These are phyloP conservation scores for Cryptosporidium baileyi DNA, from an alignment of 169 alveolate genomes.

Conservation along the genomic window DNA sequence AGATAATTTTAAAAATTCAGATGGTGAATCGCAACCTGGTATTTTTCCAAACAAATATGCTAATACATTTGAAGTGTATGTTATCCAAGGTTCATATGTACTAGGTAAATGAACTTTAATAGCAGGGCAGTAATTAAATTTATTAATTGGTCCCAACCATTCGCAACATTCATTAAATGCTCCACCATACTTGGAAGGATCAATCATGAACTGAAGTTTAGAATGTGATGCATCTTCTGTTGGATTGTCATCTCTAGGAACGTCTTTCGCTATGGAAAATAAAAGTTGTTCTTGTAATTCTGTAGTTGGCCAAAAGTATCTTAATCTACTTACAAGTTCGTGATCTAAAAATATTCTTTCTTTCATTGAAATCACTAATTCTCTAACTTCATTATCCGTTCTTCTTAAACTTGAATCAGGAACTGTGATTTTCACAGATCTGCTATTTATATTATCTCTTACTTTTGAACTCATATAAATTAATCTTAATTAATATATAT, in stretches of 20 bases:
- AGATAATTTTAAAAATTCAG: constrained; percentile 22
- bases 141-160: constrained; percentile 65
- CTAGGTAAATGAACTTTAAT: constrained; percentile 44
- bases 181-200: constrained; percentile 65
- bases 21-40: constrained; percentile 39
- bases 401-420: constrained; percentile 61
- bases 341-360: constrained; percentile 61
- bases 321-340: constrained; percentile 46
- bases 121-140: constrained; percentile 61
- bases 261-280: constrained; percentile 45
- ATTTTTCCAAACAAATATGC: constrained; percentile 60
- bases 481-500: neutral
- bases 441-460: constrained; percentile 27
- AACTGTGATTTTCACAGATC: constrained; percentile 63
- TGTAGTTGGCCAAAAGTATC: constrained; percentile 62
- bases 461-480: neutral
- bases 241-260: constrained; percentile 65
- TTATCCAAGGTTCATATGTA: constrained; percentile 70
- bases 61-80: constrained; percentile 40
- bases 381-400: constrained; percentile 57
- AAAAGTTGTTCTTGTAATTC: constrained; percentile 59
- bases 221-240: constrained; percentile 50
- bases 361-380: constrained; percentile 9
- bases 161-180: constrained; percentile 65
- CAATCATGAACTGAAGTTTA: constrained; percentile 63